phyloP scores from a whole-genome alignment of 345 rosid species.

The Orychophragmus violaceus region DNA sequence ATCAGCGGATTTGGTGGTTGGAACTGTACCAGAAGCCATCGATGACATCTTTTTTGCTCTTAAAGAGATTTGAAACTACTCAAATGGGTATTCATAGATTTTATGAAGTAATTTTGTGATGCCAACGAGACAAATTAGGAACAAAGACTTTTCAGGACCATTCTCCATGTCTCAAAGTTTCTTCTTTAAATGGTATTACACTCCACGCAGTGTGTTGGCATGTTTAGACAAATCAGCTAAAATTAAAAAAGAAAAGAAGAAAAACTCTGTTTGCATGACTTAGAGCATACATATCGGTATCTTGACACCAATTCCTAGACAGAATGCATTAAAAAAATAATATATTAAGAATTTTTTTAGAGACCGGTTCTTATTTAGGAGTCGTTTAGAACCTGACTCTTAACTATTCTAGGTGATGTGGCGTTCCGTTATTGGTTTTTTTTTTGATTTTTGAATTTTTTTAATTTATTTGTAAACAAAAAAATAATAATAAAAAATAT shows the following conservation, averaged over 20 bases:
- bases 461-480: too few species aligned
- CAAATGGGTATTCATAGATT: neutral
- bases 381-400: too few species aligned
- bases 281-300: too few species aligned
- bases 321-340: too few species aligned
- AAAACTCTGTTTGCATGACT: constrained; percentile 20
- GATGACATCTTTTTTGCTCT: constrained; percentile 17
- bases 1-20: neutral
- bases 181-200: constrained; percentile 9
- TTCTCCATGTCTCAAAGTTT: neutral
- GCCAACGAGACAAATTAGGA: constrained; percentile 4
- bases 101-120: neutral
- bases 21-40: constrained; percentile 5
- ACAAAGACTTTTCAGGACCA: constrained; percentile 17
- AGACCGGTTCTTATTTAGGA: too few species aligned
- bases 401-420: too few species aligned
- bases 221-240: neutral
- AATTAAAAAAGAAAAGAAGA: neutral
- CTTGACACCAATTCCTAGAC: too few species aligned
- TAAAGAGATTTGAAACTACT: neutral
- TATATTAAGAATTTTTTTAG: too few species aligned
- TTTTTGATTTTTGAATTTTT: too few species aligned
- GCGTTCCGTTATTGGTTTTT: too few species aligned
- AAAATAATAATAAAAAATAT: too few species aligned
- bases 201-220: constrained; percentile 31